Base-by-base conservation (phyloP, 2,329 filamentous ascomycete species). In the Penicillium sp. region DNA sequence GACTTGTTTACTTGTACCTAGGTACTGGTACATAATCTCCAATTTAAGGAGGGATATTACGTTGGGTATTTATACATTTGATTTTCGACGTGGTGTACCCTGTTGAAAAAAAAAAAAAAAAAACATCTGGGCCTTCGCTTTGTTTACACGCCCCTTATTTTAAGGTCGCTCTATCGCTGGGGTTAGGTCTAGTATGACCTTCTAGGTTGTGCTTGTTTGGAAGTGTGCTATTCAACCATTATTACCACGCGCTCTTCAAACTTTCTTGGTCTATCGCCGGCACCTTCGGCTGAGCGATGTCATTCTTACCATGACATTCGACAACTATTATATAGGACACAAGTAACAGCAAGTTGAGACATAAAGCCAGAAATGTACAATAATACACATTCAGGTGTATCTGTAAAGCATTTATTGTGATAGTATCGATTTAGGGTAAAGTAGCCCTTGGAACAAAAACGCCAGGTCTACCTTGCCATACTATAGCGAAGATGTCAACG, bases 361-460 rank as follows among this genome's bases (percentile, higher is more conserved):
- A n/a, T 44, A 1, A 33, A 34, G 2, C 5, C 4, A 21, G 9
- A 21, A 31, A 19, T 2, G 4, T 33, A 33, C 31, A 33, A 33
- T 33, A 33, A 33, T 33, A 13, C 31, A 33, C 0, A 33, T 13
- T 5, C 31, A 5, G 11, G 0, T 13, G 2, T 57, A 2, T 13
- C 33, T 29, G n/a, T 49, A 43, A 50, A 6, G 3, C 8, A 34
- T 49, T 47, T n/a, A 55, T 36, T 41, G 15, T 27, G 15, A 41
- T 51, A 46, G 10, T 54, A 50, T 57, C 45, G 43, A 59, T 23
- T 25, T 13, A 44, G 63, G 64, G 65, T 65, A 64, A 55, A 65
- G 63, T 66, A 67, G 63, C 63, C 65, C 65, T 58, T 33, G 39
- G 16, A 43, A n/a, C 34, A 41, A 41, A 49, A 65, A 57, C 58